Percentiles rank a stretch among this genome's conserved stretches.
Evolutionary conservation across 352 stramenopile species (phyloP).

Genomic region (Blastocystis hominis): DNA sequence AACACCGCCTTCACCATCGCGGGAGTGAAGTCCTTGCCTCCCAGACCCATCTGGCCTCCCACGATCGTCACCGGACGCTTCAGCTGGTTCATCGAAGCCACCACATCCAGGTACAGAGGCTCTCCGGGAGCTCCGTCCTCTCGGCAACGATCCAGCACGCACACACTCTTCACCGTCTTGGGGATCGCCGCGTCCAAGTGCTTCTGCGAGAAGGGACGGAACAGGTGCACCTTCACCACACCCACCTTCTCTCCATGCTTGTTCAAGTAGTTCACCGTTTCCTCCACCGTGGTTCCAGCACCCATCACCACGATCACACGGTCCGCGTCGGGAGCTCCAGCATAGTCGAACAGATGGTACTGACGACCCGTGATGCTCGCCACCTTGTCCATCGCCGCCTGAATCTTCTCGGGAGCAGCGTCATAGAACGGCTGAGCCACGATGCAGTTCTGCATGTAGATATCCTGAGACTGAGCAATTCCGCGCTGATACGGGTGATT

Average conservation of each 20-base stretch:
- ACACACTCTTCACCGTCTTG: conserved; percentile 65
- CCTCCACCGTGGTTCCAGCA: conserved; percentile 65
- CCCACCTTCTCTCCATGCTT: conserved; percentile 71
- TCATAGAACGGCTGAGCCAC: conserved; percentile 54
- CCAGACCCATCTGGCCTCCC: conserved; percentile 68
- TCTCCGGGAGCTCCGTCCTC: conserved; percentile 69
- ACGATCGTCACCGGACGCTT: conserved; percentile 63
- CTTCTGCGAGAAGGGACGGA: conserved; percentile 70
- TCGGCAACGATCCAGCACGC: conserved; percentile 68
- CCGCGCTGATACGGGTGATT: conserved; percentile 42
- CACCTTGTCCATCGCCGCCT: conserved; percentile 70
- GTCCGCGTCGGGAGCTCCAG: conserved; percentile 67
- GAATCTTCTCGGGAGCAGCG: conserved; percentile 67
- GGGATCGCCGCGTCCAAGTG: conserved; percentile 70
- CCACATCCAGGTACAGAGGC: conserved; percentile 66
- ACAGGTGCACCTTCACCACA: conserved; percentile 69
- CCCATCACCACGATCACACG: conserved; percentile 70
- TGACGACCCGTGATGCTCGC: conserved; percentile 70
- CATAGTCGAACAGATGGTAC: conserved; percentile 74
- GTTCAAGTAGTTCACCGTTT: conserved; percentile 70
- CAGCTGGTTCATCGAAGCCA: conserved; percentile 69
- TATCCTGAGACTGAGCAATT: conserved; percentile 43
- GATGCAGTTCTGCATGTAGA: conserved; percentile 53
- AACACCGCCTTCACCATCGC: conserved; percentile 69
- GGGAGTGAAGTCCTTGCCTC: conserved; percentile 67